Percentiles rank a stretch among this genome's conserved stretches.
Conservation (phyloP, 257 asterid species). For the Parsonsia alboflavescens region DNA sequence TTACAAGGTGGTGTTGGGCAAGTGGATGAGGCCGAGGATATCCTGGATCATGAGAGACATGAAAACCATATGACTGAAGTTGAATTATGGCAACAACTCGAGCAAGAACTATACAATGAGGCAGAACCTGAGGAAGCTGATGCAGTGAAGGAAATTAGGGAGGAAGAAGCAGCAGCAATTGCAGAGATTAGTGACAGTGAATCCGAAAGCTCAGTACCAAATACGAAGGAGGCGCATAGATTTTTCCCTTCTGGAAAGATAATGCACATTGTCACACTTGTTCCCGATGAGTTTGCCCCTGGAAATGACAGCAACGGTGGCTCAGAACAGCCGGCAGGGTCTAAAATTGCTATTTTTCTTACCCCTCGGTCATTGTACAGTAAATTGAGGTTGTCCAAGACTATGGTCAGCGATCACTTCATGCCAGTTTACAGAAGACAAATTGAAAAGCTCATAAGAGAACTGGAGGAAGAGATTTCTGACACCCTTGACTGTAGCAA, state of each 20-base stretch:
- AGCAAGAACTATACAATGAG: constrained; percentile 71
- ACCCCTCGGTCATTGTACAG: constrained; percentile 73
- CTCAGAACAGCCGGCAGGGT: constrained; percentile 33
- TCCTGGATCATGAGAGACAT: constrained; percentile 33
- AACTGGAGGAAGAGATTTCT: constrained; percentile 44
- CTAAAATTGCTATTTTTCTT: constrained; percentile 60
- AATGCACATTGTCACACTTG: constrained; percentile 79
- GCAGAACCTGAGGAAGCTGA: constrained; percentile 40
- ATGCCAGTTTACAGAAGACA: constrained; percentile 90
- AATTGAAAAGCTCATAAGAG: constrained; percentile 66
- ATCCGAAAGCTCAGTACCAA: constrained; percentile 41
- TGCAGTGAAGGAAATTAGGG: constrained; percentile 61
- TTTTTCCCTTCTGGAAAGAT: constrained; percentile 87
- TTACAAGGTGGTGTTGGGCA: constrained; percentile 21
- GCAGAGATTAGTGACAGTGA: constrained; percentile 56
- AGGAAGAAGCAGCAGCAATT: constrained; percentile 75
- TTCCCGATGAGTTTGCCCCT: constrained; percentile 31
- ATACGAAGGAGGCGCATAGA: constrained; percentile 77
- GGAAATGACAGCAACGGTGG: constrained; percentile 31
- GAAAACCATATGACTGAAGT: constrained; percentile 85
- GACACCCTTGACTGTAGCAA: constrained; percentile 12
- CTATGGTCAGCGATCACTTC: constrained; percentile 90
- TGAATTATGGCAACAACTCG: constrained; percentile 92
- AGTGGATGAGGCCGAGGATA: constrained; percentile 38
- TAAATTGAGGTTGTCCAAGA: constrained; percentile 78